Percentiles rank a stretch among this genome's conserved stretches.
Evolutionary conservation across 768 basidiomycete species (phyloP).

Genomic region (Boletus subparvulus): DNA sequence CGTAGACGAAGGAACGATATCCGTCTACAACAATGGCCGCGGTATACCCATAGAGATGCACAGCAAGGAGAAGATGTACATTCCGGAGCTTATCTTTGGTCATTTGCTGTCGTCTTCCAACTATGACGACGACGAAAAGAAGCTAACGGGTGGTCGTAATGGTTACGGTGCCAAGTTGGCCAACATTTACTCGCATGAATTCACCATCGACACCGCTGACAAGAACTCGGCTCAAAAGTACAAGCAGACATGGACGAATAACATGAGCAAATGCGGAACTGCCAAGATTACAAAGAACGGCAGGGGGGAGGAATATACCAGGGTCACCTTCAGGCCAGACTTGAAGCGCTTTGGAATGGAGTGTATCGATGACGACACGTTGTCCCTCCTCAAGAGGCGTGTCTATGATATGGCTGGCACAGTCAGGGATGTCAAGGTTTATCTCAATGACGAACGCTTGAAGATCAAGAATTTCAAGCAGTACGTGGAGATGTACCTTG

Average conservation of each 20-base stretch:
- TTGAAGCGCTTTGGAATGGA: conserved; percentile 91
- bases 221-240: conserved; percentile 85
- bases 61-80: conserved; percentile 87
- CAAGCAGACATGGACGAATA: conserved; percentile 90
- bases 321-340: conserved; percentile 91
- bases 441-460: conserved; percentile 85
- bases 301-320: conserved; percentile 88
- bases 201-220: conserved; percentile 94
- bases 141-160: conserved; percentile 96
- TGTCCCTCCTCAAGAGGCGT: conserved; percentile 85
- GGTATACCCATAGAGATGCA: conserved; percentile 99
- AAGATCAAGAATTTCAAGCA: conserved; percentile 96
- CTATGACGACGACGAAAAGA: conserved; percentile 99
- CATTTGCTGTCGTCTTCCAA: conserved; percentile 93
- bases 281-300: conserved; percentile 93
- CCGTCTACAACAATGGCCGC: conserved; percentile 91
- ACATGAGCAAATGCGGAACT: conserved; percentile 86
- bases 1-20: conserved; percentile 79
- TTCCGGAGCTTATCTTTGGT: conserved; percentile 97
- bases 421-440: conserved; percentile 89
- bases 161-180: conserved; percentile 98
- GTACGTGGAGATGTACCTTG: conserved; percentile 92
- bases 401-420: conserved; percentile 99
- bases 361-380: conserved; percentile 85
- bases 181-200: conserved; percentile 97